Base-by-base conservation (phyloP, 768 basidiomycete genomes). In the Mrakia hoshinonis region DNA sequence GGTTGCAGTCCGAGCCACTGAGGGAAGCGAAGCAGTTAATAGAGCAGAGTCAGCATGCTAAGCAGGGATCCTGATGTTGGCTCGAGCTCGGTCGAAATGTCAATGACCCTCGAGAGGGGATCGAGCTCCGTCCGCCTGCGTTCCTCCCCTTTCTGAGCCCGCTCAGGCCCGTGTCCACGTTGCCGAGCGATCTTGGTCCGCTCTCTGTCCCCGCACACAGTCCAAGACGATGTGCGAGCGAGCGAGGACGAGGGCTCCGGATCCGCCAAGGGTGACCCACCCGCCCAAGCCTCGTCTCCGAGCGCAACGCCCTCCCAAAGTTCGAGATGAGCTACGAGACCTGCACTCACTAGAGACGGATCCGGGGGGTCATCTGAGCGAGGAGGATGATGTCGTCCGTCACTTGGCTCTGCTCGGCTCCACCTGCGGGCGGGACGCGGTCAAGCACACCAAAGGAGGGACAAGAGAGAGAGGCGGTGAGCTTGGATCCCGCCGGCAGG, bases 1-100 rank as follows among this genome's bases (percentile, higher is more conserved):
- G 78, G 73, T 82, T 72, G 70, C 80, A 81, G 71, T 81, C 75
- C 43, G 52, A 29, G 47, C 55, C 65, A 26, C 65, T 67, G n/a
- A 13, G 22, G 34, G 15, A 38, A 18, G 4, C 13, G 18, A 20
- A 10, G 29, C 4, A 10, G 26, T 36, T n/a, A 29, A n/a, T 22
- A n/a, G 10, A 34, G 22, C 3, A 64, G 48, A 13, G n/a, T n/a
- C n/a, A n/a, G n/a, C n/a, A n/a, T n/a, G n/a, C n/a, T n/a, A n/a
- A n/a, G n/a, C n/a, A n/a, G n/a, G n/a, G n/a, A n/a, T n/a, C n/a
- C n/a, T n/a, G n/a, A n/a, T n/a, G n/a, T 5, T 39, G 34, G 18
- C 0, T n/a, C n/a, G 46, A 29, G 29, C n/a, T 13, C 38, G 9
- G 54, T 29, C 38, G 48, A 11, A 48, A 26, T 49, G 20, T 12